A percentile compares a stretch with the other conserved stretches of the same genome.
Conservation (phyloP, 805 yeast species). For the Saturnispora quitensis region DNA sequence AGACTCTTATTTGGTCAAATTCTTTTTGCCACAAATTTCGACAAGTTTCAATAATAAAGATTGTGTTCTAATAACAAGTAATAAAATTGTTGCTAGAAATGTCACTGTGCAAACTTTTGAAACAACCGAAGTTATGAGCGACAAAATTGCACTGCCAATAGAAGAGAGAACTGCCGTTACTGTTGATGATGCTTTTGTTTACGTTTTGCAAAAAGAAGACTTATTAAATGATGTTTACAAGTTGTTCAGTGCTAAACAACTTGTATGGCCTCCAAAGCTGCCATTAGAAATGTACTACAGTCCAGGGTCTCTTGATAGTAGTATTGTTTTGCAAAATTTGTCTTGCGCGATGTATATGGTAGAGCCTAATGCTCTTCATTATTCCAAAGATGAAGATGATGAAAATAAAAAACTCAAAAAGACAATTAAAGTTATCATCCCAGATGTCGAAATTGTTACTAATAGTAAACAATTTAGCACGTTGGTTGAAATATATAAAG, state of each 20-base stretch:
- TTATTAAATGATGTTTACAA: constrained; percentile 26
- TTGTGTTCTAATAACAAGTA: constrained; percentile 44
- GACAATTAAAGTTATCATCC: constrained; percentile 24
- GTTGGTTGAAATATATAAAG: constrained; percentile 39
- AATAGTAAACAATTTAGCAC: constrained; percentile 50
- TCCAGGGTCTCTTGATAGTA: constrained; percentile 32
- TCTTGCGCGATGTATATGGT: constrained; percentile 42
- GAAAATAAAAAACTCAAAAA: constrained; percentile 10
- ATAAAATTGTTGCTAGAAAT: constrained; percentile 50
- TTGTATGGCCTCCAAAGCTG: constrained; percentile 57
- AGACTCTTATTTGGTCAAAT: constrained; percentile 44
- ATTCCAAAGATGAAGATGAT: constrained; percentile 24
- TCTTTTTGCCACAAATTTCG: constrained; percentile 81
- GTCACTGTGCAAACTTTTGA: constrained; percentile 32
- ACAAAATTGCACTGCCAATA: constrained; percentile 32
- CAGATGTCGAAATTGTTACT: constrained; percentile 43
- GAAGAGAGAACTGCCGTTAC: constrained; percentile 51
- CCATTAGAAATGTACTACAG: constrained; percentile 56
- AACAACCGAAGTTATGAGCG: constrained; percentile 32
- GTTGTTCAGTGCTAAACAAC: constrained; percentile 24
- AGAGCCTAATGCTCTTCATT: constrained; percentile 44
- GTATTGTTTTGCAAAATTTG: constrained; percentile 41
- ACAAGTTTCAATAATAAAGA: constrained; percentile 35
- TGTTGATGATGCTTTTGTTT: constrained; percentile 46
- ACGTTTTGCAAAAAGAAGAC: constrained; percentile 37